These are phyloP conservation scores for Blastomyces percursus DNA, from an alignment of 2,329 filamentous ascomycete genomes.

Conservation along the genomic window DNA sequence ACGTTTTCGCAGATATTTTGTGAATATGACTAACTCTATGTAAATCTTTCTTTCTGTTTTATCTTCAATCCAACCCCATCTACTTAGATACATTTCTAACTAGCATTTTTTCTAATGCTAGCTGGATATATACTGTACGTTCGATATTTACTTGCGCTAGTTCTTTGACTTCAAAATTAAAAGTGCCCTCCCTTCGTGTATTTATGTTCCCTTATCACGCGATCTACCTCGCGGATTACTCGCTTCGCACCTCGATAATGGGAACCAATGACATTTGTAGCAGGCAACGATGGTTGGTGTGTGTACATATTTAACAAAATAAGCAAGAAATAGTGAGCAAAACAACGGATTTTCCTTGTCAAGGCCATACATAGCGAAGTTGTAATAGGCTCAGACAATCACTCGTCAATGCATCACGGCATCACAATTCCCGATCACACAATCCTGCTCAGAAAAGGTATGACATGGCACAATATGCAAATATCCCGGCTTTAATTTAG, in stretches of 20 bases:
- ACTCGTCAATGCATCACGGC: background rate
- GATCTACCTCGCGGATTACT: background rate
- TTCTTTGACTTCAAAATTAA: background rate
- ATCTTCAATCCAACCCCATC: background rate
- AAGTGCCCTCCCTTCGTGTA: background rate
- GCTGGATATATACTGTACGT: background rate
- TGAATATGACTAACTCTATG: background rate
- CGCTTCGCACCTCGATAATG: background rate
- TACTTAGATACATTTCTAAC: background rate
- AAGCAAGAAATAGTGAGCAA: background rate
- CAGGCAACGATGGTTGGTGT: background rate
- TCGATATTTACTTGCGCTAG: background rate
- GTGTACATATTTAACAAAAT: background rate
- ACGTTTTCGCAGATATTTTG: background rate
- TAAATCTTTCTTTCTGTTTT: background rate
- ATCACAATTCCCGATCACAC: background rate
- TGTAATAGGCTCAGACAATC: background rate
- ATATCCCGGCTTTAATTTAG: background rate
- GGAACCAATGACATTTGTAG: background rate
- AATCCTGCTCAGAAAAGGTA: background rate
- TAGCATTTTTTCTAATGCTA: no score
- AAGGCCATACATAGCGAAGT: background rate
- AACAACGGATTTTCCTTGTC: background rate
- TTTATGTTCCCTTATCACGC: background rate
- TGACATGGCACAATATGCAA: background rate